A percentile compares a stretch with the other conserved stretches of the same genome.
These are phyloP conservation scores for Heritiera fomes DNA, from an alignment of 345 rosid genomes.

Conservation along the genomic window DNA sequence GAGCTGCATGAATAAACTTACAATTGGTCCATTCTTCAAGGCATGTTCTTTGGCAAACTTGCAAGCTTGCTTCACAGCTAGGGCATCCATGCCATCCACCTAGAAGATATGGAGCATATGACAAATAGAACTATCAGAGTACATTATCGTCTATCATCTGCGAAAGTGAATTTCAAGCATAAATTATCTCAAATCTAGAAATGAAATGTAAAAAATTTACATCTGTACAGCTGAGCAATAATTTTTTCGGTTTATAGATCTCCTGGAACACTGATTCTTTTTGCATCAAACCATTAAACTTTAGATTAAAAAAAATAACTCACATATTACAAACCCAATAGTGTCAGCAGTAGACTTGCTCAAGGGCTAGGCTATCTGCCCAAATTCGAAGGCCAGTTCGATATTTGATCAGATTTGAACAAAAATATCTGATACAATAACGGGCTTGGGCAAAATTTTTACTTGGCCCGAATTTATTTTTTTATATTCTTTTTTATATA, in stretches of 20 bases:
- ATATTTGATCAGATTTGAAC: too few species aligned
- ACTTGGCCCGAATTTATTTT: too few species aligned
- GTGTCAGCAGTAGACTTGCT: background rate
- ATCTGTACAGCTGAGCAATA: background rate
- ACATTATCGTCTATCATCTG: background rate
- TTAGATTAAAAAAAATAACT: background rate
- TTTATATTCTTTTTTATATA: too few species aligned
- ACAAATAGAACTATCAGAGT: background rate
- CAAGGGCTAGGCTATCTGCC: too few species aligned
- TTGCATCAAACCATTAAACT: background rate
- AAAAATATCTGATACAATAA: too few species aligned
- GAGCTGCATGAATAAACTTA: conserved; percentile 39
- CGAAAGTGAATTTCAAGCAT: background rate
- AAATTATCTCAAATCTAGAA: background rate
- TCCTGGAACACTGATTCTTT: background rate
- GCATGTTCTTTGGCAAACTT: conserved; percentile 88
- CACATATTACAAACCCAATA: background rate
- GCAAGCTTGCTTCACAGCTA: conserved; percentile 98
- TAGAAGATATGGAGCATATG: conserved; percentile 15
- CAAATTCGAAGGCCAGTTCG: too few species aligned
- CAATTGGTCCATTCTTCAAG: conserved; percentile 92
- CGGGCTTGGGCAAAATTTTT: too few species aligned
- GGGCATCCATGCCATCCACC: conserved; percentile 98
- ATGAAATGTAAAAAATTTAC: too few species aligned
- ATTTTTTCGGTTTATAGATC: background rate